Conservation (phyloP, 208 protist genomes). For the Strigomonas galati region DNA sequence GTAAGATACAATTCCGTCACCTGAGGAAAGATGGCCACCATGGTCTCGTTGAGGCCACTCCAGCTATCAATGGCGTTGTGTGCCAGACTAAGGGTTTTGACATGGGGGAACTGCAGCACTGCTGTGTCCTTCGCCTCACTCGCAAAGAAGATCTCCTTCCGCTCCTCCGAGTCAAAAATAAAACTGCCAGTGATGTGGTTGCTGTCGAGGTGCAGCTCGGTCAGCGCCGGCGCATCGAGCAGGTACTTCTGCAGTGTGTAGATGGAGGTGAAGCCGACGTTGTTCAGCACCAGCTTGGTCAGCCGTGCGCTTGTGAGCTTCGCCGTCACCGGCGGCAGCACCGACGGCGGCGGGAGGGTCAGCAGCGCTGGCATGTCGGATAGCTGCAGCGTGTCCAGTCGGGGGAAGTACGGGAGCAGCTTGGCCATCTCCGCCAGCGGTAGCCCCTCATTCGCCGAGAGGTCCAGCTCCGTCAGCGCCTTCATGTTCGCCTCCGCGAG, state of each 20-base stretch:
- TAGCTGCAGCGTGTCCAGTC: slow-evolving; percentile 58
- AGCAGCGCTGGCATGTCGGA: slow-evolving; percentile 56
- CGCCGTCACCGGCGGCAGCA: slow-evolving; percentile 2
- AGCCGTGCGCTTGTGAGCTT: slow-evolving; percentile 38
- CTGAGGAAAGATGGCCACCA: slow-evolving; percentile 49
- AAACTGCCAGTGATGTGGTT: slow-evolving; percentile 47
- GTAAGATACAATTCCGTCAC: slow-evolving; percentile 70
- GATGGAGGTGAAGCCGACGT: slow-evolving; percentile 56
- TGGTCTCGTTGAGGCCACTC: slow-evolving; percentile 44
- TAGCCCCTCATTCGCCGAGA: slow-evolving; percentile 59
- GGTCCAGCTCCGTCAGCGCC: slow-evolving; percentile 62
- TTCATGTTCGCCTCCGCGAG: slow-evolving; percentile 43
- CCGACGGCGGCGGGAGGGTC: background rate
- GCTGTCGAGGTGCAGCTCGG: slow-evolving; percentile 79
- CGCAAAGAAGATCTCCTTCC: background rate
- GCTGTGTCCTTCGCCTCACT: background rate
- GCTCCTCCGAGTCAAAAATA: slow-evolving; percentile 18
- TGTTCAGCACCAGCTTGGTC: slow-evolving; percentile 78
- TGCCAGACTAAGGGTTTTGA: slow-evolving; percentile 75
- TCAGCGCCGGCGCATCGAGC: slow-evolving; percentile 44
- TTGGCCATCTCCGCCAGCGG: slow-evolving; percentile 47
- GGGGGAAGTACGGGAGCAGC: slow-evolving; percentile 54
- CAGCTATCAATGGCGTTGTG: slow-evolving; percentile 68
- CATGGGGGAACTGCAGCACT: slow-evolving; percentile 26
- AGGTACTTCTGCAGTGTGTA: slow-evolving; percentile 41